Evolutionary conservation across 2,329 filamentous ascomycete species (phyloP).

Genomic region (Fusarium falciforme): DNA sequence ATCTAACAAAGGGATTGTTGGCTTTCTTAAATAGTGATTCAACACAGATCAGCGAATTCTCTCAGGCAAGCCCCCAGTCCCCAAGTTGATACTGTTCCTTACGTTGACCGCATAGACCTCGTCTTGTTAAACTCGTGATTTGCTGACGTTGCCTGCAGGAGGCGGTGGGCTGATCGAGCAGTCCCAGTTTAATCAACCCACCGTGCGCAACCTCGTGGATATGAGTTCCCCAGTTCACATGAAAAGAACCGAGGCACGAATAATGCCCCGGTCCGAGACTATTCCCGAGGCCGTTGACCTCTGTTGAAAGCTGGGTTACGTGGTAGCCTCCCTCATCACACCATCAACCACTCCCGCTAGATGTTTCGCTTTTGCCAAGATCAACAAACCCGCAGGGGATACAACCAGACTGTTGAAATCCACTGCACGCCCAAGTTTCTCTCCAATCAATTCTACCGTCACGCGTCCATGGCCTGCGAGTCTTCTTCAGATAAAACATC

Average conservation of each 20-base stretch:
- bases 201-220: neutral
- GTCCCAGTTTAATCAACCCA: conserved; percentile 3
- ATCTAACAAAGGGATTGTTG: neutral
- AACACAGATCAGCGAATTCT: too few relatives aligned
- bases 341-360: neutral
- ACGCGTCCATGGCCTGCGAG: neutral
- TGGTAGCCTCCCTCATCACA: neutral
- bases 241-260: neutral
- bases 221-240: neutral
- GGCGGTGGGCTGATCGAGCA: neutral
- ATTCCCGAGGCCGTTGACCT: neutral
- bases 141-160: conserved; percentile 9
- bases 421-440: neutral
- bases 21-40: neutral
- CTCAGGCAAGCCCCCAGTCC: neutral
- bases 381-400: neutral
- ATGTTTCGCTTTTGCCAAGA: neutral
- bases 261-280: neutral
- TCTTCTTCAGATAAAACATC: neutral
- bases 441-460: neutral
- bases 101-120: neutral
- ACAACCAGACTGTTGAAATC: neutral
- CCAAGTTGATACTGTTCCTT: neutral
- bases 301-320: neutral
- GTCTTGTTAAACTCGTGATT: neutral